Evolutionary conservation across 345 rosid species (phyloP).

Genomic region (Moricandia arvensis): DNA sequence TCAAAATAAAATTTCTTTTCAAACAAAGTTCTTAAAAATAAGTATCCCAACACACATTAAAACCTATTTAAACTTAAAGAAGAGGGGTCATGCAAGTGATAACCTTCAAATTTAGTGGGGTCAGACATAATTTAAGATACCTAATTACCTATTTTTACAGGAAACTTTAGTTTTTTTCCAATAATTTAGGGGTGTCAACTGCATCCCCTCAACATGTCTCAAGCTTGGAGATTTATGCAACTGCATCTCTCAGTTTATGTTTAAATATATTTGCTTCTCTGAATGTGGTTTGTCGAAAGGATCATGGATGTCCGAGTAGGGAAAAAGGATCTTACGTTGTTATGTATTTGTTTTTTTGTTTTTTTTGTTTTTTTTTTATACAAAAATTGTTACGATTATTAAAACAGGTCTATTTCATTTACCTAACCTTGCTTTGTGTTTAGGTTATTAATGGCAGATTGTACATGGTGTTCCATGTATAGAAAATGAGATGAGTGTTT

Average conservation of each 20-base stretch:
- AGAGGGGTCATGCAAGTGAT: too few species aligned
- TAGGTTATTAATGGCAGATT: constrained; percentile 50
- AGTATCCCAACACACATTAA: too few species aligned
- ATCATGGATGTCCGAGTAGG: constrained; percentile 17
- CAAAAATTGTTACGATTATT: too few species aligned
- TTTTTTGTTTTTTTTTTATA: too few species aligned
- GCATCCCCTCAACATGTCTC: constrained; percentile 61
- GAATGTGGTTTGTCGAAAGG: constrained; percentile 18
- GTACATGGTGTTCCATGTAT: constrained; percentile 19
- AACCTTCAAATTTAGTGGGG: too few species aligned
- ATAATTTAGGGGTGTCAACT: too few species aligned
- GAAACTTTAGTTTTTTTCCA: too few species aligned
- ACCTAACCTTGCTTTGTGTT: constrained; percentile 96
- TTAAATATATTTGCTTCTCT: not conserved
- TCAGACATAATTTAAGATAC: too few species aligned
- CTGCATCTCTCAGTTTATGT: constrained; percentile 49
- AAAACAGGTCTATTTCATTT: constrained; percentile 43
- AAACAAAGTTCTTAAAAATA: too few species aligned
- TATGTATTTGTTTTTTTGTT: constrained; percentile 36
- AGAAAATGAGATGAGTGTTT: constrained; percentile 43
- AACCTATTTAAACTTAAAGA: too few species aligned
- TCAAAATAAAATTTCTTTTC: too few species aligned
- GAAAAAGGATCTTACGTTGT: constrained; percentile 26
- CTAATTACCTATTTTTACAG: too few species aligned
- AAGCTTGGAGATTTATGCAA: constrained; percentile 86